A percentile compares a stretch with the other conserved stretches of the same genome.
Evolutionary conservation across 108 stramenopile species (phyloP).

Genomic region (Nannochloropsis salina): DNA sequence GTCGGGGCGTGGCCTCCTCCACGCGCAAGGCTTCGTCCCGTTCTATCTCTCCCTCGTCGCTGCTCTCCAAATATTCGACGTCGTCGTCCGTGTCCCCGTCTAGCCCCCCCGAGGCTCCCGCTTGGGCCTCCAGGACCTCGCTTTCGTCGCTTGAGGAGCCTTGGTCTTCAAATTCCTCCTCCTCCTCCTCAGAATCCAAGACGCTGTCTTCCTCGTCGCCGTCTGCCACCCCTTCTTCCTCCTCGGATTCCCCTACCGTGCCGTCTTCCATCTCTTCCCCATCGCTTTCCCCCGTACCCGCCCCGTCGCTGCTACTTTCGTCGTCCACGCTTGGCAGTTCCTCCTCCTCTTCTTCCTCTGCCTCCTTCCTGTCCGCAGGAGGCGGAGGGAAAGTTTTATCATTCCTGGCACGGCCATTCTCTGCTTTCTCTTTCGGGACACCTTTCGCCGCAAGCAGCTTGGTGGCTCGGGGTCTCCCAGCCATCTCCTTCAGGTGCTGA

Average conservation of each 20-base stretch:
- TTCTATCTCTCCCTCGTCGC: neutral
- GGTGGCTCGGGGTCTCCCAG: neutral
- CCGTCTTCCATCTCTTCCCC: conserved; percentile 65
- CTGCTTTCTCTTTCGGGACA: neutral
- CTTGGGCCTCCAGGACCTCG: neutral
- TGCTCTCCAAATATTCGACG: neutral
- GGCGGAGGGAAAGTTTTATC: neutral
- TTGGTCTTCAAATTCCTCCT: conserved; percentile 51
- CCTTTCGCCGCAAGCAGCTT: neutral
- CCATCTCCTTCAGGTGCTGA: neutral
- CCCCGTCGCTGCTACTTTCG: neutral
- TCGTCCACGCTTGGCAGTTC: neutral
- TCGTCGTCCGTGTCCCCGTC: conserved; percentile 10
- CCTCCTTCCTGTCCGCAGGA: neutral
- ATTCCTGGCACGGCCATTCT: neutral
- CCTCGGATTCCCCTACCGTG: conserved; percentile 44
- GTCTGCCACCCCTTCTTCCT: conserved; percentile 65
- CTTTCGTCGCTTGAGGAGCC: conserved; percentile 27
- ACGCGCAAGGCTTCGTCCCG: neutral
- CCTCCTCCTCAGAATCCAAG: conserved; percentile 36
- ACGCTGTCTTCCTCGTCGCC: conserved; percentile 42
- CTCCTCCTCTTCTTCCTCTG: neutral
- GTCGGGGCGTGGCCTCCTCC: neutral
- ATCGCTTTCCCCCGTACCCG: conserved; percentile 49
- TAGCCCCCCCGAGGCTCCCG: neutral